Evolutionary conservation across 192 early-diverging fungal genomes (phyloP), one percentile per base, ranked within the genome.

Genomic region (Rhizophagus sp.): DNA sequence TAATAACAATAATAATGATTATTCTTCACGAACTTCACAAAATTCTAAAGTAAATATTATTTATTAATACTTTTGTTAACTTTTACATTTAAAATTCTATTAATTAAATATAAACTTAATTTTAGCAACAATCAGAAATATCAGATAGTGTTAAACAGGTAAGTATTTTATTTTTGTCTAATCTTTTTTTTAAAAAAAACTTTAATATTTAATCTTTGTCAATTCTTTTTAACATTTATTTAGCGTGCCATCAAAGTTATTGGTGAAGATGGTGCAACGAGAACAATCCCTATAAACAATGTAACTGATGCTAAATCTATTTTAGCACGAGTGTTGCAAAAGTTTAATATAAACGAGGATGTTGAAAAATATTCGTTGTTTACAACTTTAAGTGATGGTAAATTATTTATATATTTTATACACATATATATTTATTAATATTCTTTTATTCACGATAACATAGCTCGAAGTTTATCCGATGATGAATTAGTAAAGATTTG

Each of bases 401-500:
- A 83, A 77, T 63, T 25, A 4, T 22, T 25, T 30, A 4, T 39
- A 44, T 57, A 30, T 22, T 57, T 57, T 19, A 5, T 19, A 19
- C 4, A 19, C 17, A 4, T 19, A 11, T 13, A 24, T 44, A 1
- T 44, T 7, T 65, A 62, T 52, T 24, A 33, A 4, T n/a, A 34
- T 12, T 52, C 9, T 41, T 36, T 30, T 44, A 44, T 44, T 44
- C 1, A 0, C 9, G 10, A 76, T 36, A 30, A n/a, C 27, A 71
- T 81, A 89, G 89, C 89, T 3, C 87, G 87, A 15, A 89, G 89
- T 71, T 82, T 95, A 66, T 87, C 87, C 22, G 95, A 97, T 82
- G 92, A 92, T 22, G 95, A 96, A 78, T 83, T 98, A 34, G 82
- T 89, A 8, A 88, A 90, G 8, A 92, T 98, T 49, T 97, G 95